Percentiles rank a stretch among this genome's conserved stretches.
Conservation (phyloP, 2,329 filamentous ascomycete species). For the Diaporthe destruens region DNA sequence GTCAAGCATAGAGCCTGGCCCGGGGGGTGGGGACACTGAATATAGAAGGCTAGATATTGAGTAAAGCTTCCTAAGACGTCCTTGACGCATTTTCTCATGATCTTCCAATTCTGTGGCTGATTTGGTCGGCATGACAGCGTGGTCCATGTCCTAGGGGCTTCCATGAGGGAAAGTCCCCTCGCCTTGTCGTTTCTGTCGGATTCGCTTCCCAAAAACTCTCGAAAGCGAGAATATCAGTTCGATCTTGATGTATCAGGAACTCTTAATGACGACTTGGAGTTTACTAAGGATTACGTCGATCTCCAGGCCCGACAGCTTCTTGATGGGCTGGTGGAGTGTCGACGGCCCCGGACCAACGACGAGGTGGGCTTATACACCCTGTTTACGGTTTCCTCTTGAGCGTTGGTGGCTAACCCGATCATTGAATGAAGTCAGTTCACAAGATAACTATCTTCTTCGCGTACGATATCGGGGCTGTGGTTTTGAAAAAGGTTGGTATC, state of each 20-base stretch:
- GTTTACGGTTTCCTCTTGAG: too few relatives aligned
- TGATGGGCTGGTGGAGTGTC: neutral
- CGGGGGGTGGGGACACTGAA: neutral
- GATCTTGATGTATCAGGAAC: neutral
- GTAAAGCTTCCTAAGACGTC: neutral
- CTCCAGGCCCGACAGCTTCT: neutral
- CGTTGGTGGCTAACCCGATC: neutral
- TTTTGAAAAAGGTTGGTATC: neutral
- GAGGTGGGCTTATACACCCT: neutral
- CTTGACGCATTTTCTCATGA: too few relatives aligned
- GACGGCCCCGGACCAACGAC: neutral
- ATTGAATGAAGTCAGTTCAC: neutral
- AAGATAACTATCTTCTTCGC: neutral
- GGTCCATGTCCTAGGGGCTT: neutral
- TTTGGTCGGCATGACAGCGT: neutral
- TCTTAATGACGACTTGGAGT: neutral
- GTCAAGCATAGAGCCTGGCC: neutral
- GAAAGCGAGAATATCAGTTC: neutral
- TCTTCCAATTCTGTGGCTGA: neutral
- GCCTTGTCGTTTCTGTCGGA: too few relatives aligned
- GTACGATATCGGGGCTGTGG: neutral
- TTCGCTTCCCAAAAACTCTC: too few relatives aligned
- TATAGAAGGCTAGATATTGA: neutral
- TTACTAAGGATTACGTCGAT: neutral
- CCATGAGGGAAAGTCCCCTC: neutral